Evolutionary conservation across 2,329 filamentous ascomycete species (phyloP).

Genomic region (Coniochaeta hoffmannii): DNA sequence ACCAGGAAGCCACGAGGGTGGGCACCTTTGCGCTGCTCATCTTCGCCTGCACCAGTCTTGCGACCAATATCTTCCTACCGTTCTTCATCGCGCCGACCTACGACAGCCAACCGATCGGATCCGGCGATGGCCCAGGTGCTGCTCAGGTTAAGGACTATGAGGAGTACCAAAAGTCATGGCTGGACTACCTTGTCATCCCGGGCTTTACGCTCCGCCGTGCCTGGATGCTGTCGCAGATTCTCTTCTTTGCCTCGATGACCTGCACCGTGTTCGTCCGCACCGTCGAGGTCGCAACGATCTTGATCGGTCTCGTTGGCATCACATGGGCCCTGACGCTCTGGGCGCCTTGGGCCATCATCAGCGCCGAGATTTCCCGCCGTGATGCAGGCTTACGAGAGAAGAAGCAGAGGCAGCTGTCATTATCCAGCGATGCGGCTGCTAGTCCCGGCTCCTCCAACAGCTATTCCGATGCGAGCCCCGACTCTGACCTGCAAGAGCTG

Average conservation of each 20-base stretch:
- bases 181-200: conserved; percentile 65
- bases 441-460: conserved; percentile 13
- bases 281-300: conserved; percentile 62
- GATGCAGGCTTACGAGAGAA: conserved; percentile 50
- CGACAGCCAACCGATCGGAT: conserved; percentile 33
- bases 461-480: conserved; percentile 18
- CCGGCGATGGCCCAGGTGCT: conserved; percentile 22
- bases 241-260: conserved; percentile 77
- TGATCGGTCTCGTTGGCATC: conserved; percentile 77
- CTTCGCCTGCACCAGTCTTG: conserved; percentile 78
- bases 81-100: conserved; percentile 82
- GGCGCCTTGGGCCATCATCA: conserved; percentile 94
- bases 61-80: conserved; percentile 75
- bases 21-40: conserved; percentile 85
- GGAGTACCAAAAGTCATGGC: conserved; percentile 28
- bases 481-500: conserved; percentile 21
- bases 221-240: conserved; percentile 79
- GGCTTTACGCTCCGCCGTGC: conserved; percentile 80
- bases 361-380: conserved; percentile 79
- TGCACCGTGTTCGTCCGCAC: conserved; percentile 71
- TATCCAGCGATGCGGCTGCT: conserved; percentile 6
- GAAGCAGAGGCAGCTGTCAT: conserved; percentile 17
- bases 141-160: conserved; percentile 22
- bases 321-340: conserved; percentile 91
- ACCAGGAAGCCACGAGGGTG: conserved; percentile 77